A percentile compares a stretch with the other conserved stretches of the same genome.
Evolutionary conservation across 2,329 filamentous ascomycete genomes (phyloP).

Genomic region (Aspergillus brunneoviolaceus): DNA sequence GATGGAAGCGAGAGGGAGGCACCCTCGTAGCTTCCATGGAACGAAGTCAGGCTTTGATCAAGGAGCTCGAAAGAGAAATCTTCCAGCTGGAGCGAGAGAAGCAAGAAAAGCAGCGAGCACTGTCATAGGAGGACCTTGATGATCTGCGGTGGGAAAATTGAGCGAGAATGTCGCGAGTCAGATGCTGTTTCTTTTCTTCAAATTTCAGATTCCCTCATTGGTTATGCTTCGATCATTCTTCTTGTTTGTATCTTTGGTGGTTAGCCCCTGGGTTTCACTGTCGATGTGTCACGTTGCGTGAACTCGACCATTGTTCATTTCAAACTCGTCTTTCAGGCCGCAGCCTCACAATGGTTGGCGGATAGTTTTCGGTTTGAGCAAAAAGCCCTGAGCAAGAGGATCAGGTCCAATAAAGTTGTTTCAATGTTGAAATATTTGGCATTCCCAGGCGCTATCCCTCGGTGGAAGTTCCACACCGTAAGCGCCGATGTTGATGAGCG

Average conservation of each 20-base stretch:
- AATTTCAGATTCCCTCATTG: conserved; percentile 24
- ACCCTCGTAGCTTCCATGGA: conserved; percentile 61
- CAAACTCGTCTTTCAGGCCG: conserved; percentile 29
- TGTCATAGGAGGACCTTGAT: conserved; percentile 19
- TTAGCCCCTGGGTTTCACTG: conserved; percentile 27
- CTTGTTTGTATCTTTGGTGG: conserved; percentile 18
- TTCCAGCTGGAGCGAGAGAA: conserved; percentile 61
- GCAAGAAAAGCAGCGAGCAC: conserved; percentile 37
- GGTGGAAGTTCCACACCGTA: conserved; percentile 31
- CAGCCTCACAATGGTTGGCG: conserved; percentile 25
- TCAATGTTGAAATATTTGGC: conserved; percentile 14
- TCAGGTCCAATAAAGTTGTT: conserved; percentile 26
- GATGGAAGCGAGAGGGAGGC: conserved; percentile 72
- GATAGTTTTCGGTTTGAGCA: conserved; percentile 19
- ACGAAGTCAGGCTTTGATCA: conserved; percentile 70
- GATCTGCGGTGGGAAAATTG: neutral
- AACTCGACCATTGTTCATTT: conserved; percentile 27
- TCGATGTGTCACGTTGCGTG: conserved; percentile 18
- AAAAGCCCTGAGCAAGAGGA: conserved; percentile 20
- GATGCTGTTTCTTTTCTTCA: conserved; percentile 19
- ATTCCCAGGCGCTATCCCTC: conserved; percentile 11
- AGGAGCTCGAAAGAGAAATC: conserved; percentile 69
- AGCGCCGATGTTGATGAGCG: conserved; percentile 37
- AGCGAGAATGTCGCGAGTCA: conserved; percentile 5
- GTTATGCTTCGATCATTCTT: conserved; percentile 12